A percentile compares a stretch with the other conserved stretches of the same genome.
Evolutionary conservation across 306 rosid genomes (phyloP).

Genomic region (Vigna reflexopilosa): DNA sequence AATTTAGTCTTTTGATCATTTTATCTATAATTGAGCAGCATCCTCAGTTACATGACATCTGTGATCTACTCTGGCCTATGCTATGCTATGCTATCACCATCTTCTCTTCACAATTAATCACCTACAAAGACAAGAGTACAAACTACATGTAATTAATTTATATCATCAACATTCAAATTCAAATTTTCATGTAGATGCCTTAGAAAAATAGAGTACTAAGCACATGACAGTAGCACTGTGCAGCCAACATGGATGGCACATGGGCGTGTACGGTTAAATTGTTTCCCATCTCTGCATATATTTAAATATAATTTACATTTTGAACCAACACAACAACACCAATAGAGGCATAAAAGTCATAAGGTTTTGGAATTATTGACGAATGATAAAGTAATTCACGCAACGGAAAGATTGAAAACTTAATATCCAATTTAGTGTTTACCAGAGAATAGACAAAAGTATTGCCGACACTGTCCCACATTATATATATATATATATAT

Average conservation of each 20-base stretch:
- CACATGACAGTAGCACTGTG: conserved; percentile 23
- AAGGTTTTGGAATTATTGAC: conserved; percentile 13
- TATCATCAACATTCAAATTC: conserved; percentile 1
- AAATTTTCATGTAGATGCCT: not conserved
- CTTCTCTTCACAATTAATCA: conserved; percentile 28
- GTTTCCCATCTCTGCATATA: conserved; percentile 9
- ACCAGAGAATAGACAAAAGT: not conserved
- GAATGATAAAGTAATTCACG: not conserved
- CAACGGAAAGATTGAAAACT: not conserved
- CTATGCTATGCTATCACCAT: conserved; percentile 33
- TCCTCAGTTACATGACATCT: not conserved
- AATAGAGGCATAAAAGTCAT: not conserved
- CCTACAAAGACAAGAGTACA: conserved; percentile 25
- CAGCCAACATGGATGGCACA: conserved; percentile 25
- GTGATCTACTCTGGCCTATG: conserved; percentile 19
- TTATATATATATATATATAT: not conserved
- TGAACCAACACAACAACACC: conserved; percentile 5
- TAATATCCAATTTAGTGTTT: not conserved
- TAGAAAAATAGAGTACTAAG: not conserved
- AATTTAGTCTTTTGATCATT: not conserved
- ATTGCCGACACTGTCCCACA: conserved; percentile 28
- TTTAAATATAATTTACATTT: conserved; percentile 1
- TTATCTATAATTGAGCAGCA: conserved; percentile 25
- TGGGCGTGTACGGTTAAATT: conserved; percentile 20
- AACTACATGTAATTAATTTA: not conserved